Evolutionary conservation across 208 protist species (phyloP).

Genomic region (Acanthamoeba polyphaga): DNA sequence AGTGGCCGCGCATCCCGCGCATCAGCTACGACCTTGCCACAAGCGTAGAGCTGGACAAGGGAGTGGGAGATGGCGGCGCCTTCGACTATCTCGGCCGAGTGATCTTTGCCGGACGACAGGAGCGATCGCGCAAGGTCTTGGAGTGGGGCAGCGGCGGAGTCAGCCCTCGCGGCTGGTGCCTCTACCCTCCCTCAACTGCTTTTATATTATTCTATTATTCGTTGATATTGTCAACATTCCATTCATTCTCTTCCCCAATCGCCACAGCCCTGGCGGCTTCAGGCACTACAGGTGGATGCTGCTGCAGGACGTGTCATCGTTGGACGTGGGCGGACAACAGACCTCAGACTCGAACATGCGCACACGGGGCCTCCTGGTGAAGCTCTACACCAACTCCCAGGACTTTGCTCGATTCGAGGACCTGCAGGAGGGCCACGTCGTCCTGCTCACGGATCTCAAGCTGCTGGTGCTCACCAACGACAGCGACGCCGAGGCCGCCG

Average conservation of each 20-base stretch:
- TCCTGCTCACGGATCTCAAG: conserved; percentile 56
- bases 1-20: neutral
- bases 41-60: neutral
- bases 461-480: neutral
- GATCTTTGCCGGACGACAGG: conserved; percentile 59
- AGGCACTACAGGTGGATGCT: conserved; percentile 50
- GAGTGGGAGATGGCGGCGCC: neutral
- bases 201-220: neutral
- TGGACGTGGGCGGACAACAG: neutral
- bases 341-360: neutral
- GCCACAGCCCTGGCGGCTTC: neutral
- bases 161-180: neutral
- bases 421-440: conserved; percentile 55
- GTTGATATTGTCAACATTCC: neutral
- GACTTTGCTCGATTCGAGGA: conserved; percentile 1
- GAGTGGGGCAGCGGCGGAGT: neutral
- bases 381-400: conserved; percentile 66
- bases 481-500: neutral
- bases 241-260: neutral
- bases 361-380: neutral
- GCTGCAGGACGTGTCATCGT: conserved; percentile 26
- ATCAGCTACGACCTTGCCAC: neutral
- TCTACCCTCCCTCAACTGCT: neutral
- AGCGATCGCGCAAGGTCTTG: neutral
- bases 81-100: conserved; percentile 59